phyloP scores from a whole-genome alignment of 139 green algal species.

The Chlamydomonas applanata region DNA sequence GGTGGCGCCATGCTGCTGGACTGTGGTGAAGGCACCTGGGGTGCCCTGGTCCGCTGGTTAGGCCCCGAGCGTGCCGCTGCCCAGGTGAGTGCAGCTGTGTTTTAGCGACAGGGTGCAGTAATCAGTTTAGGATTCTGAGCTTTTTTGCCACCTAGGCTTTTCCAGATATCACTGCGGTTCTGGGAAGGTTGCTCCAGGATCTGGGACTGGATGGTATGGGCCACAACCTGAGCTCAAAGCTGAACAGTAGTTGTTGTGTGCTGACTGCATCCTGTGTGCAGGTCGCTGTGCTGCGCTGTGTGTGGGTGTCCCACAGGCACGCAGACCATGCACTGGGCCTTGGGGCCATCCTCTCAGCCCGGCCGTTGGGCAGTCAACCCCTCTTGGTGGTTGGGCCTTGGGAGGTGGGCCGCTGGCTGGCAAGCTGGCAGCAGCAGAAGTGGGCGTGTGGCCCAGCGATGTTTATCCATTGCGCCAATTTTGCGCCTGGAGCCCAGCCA shows the following conservation, averaged over 20 bases:
- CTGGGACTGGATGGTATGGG: too few relatives aligned
- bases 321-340: conserved; percentile 76
- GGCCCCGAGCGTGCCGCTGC: conserved; percentile 24
- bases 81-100: conserved; percentile 32
- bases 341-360: conserved; percentile 45
- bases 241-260: too few relatives aligned
- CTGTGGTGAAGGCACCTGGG: conserved; percentile 71
- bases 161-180: too few relatives aligned
- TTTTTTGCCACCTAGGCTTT: too few relatives aligned
- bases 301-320: conserved; percentile 89
- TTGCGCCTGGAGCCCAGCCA: too few relatives aligned
- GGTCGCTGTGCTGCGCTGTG: conserved; percentile 12
- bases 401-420: conserved; percentile 55
- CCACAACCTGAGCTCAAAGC: too few relatives aligned
- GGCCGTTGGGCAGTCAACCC: conserved; percentile 14
- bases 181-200: too few relatives aligned
- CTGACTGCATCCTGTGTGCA: neutral
- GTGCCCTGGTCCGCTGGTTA: conserved; percentile 48
- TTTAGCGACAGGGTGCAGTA: too few relatives aligned
- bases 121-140: too few relatives aligned
- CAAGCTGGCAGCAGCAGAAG: conserved; percentile 24
- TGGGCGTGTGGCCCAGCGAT: conserved; percentile 21
- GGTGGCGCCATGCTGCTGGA: conserved; percentile 57
- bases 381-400: conserved; percentile 63
- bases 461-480: conserved; percentile 58